These are phyloP conservation scores for Urostyla sp. DNA, from an alignment of 73 alveolate genomes.

Conservation along the genomic window DNA sequence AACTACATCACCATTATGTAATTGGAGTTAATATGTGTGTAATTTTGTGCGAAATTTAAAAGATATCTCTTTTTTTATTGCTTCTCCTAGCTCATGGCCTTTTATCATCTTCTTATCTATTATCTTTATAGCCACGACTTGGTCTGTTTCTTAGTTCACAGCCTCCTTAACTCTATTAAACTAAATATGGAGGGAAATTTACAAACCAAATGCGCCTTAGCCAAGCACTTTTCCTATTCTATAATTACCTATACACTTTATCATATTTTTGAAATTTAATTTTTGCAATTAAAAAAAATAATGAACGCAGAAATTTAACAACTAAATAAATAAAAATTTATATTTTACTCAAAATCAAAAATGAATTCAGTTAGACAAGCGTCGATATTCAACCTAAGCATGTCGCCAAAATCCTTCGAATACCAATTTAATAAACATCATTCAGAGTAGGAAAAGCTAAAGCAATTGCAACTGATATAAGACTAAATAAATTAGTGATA, in stretches of 20 bases:
- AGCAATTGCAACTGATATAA: too few species aligned
- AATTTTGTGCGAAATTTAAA: not conserved
- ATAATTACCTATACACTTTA: constrained; percentile 4
- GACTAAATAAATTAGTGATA: too few species aligned
- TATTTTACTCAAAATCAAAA: not conserved
- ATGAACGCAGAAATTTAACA: not conserved
- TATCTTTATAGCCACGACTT: constrained; percentile 23
- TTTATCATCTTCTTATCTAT: constrained; percentile 25
- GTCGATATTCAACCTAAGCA: not conserved
- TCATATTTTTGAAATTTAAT: not conserved
- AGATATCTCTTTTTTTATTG: constrained; percentile 44
- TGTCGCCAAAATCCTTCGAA: too few species aligned
- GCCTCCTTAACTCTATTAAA: constrained; percentile 35
- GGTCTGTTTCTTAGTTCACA: not conserved
- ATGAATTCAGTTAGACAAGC: not conserved
- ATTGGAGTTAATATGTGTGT: not conserved
- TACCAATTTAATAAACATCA: not conserved
- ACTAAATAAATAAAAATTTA: not conserved
- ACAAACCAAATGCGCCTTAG: constrained; percentile 37
- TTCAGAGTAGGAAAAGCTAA: not conserved
- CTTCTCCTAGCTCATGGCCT: constrained; percentile 22
- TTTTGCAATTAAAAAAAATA: not conserved
- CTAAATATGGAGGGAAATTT: not conserved
- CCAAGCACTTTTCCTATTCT: constrained; percentile 1
- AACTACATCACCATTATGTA: constrained; percentile 16